Evolutionary conservation across 108 stramenopile species (phyloP).

Genomic region (Nannochloropsis oceanica): DNA sequence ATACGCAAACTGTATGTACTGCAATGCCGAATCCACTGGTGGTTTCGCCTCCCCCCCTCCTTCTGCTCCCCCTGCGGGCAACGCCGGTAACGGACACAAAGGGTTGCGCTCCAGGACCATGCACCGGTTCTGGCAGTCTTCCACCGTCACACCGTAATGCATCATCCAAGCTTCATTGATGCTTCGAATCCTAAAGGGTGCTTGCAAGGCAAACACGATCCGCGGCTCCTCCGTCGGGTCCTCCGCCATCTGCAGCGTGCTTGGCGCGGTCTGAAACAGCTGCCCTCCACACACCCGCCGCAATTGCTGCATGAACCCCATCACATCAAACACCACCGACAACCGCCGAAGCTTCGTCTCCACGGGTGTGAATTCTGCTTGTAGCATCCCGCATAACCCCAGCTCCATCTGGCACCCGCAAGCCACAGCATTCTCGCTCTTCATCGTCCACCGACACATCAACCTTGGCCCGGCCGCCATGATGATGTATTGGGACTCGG

Average conservation of each 20-base stretch:
- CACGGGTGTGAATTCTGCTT: slow-evolving; percentile 69
- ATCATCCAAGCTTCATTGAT: not conserved
- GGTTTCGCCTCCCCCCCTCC: not conserved
- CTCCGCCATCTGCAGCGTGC: not conserved
- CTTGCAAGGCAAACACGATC: not conserved
- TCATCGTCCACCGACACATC: slow-evolving; percentile 85
- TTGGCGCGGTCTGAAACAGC: slow-evolving; percentile 3
- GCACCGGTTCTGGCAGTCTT: not conserved
- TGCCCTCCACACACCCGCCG: slow-evolving; percentile 40
- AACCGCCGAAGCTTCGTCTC: slow-evolving; percentile 61
- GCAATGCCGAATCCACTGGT: not conserved
- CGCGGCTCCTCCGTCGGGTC: not conserved
- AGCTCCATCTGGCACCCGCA: slow-evolving; percentile 66
- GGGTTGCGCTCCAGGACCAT: not conserved
- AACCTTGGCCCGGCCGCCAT: slow-evolving; percentile 52
- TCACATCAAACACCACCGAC: slow-evolving; percentile 89
- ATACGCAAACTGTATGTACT: not conserved
- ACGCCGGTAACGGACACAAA: not conserved
- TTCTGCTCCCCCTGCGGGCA: not conserved
- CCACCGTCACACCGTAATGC: not conserved
- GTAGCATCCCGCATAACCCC: slow-evolving; percentile 74
- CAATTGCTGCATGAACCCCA: slow-evolving; percentile 94
- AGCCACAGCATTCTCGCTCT: slow-evolving; percentile 62
- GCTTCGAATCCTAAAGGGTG: not conserved
- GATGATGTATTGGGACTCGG: slow-evolving; percentile 68